phyloP scores from a whole-genome alignment of 495 filamentous ascomycete species.

The Penicillium cinerascens region DNA sequence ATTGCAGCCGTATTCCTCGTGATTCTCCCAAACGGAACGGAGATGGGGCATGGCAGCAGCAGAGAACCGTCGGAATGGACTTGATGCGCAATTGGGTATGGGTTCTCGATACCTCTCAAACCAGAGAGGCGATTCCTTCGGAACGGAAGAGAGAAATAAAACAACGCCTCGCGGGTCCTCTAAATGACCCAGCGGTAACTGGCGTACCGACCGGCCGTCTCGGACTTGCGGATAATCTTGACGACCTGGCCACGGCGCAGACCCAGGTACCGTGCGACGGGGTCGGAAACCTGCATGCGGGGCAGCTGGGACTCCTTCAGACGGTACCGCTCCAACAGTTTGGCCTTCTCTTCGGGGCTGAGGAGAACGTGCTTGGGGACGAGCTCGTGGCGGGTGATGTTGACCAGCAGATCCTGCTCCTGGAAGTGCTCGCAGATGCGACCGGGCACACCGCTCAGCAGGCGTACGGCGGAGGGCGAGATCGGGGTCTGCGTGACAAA shows the following conservation, averaged over 20 bases:
- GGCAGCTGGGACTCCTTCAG: constrained; percentile 97
- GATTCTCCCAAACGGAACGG: background rate
- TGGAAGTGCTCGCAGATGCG: constrained; percentile 88
- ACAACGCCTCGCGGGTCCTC: constrained; percentile 7
- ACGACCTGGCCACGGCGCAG: constrained; percentile 92
- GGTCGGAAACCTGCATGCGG: constrained; percentile 84
- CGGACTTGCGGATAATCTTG: constrained; percentile 89
- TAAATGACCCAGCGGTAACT: constrained; percentile 66
- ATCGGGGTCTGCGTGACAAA: constrained; percentile 79
- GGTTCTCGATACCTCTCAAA: background rate
- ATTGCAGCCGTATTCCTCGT: background rate
- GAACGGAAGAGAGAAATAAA: background rate
- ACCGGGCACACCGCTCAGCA: constrained; percentile 73
- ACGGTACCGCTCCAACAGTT: constrained; percentile 80
- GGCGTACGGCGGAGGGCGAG: constrained; percentile 65
- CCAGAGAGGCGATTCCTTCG: background rate
- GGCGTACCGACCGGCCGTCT: constrained; percentile 54
- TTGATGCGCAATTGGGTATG: constrained; percentile 14
- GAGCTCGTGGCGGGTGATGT: constrained; percentile 96
- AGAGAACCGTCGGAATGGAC: constrained; percentile 11
- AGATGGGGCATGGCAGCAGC: background rate
- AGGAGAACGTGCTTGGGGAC: constrained; percentile 92
- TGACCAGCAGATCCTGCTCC: constrained; percentile 92
- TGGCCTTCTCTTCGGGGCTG: constrained; percentile 81
- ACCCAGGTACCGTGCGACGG: constrained; percentile 87